Conservation (phyloP, 352 stramenopile genomes). For the Globisporangium mamillatum region DNA sequence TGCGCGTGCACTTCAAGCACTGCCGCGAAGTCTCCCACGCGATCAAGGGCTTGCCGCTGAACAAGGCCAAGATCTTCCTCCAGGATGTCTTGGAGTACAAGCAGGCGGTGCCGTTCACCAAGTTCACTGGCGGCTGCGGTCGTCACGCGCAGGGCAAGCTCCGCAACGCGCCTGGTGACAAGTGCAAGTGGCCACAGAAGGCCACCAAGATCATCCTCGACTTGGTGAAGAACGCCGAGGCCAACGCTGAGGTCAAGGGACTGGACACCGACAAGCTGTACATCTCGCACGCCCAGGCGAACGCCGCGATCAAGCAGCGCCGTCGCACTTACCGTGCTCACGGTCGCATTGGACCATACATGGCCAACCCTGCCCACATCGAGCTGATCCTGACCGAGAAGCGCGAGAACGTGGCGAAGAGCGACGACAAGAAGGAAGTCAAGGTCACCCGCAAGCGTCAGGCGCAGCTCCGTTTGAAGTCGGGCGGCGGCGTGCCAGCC, state of each 20-base stretch:
- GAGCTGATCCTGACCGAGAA: conserved; percentile 99
- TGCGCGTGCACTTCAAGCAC: conserved; percentile 99
- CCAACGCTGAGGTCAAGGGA: conserved; percentile 98
- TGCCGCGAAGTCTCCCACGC: conserved; percentile 97
- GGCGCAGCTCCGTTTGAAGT: conserved; percentile 88
- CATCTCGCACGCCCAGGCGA: conserved; percentile 97
- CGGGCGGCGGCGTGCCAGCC: conserved; percentile 76
- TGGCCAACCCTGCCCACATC: conserved; percentile 98
- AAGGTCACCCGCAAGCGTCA: conserved; percentile 89
- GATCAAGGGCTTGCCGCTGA: conserved; percentile 97
- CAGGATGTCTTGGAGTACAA: conserved; percentile 97
- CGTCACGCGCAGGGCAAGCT: conserved; percentile 97
- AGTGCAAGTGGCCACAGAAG: conserved; percentile 99
- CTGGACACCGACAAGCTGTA: conserved; percentile 95
- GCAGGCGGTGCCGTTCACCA: conserved; percentile 98
- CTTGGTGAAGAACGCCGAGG: conserved; percentile 98
- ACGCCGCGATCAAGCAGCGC: conserved; percentile 97
- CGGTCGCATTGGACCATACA: conserved; percentile 98
- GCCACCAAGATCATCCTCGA: conserved; percentile 98
- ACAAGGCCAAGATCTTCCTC: conserved; percentile 95
- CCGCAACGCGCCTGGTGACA: conserved; percentile 92
- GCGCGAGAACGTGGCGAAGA: conserved; percentile 91
- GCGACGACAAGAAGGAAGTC: conserved; percentile 77
- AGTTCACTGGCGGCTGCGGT: conserved; percentile 98
- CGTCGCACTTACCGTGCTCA: conserved; percentile 98